Percentiles rank a stretch among this genome's conserved stretches.
Conservation (phyloP, 2,329 filamentous ascomycete genomes). For the Aspergillus terreus region DNA sequence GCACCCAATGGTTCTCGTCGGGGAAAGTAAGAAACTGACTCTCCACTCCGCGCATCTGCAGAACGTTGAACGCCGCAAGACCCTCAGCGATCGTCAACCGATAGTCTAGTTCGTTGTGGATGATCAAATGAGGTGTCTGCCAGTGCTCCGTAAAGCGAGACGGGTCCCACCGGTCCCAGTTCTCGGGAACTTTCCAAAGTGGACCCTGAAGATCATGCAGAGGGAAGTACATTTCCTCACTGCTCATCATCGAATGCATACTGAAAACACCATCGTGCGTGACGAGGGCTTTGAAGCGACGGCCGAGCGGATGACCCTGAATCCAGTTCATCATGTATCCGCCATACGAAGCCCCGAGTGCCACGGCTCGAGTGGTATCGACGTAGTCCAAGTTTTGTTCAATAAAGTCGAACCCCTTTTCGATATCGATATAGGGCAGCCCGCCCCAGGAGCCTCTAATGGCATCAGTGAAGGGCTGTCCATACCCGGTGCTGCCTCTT, state of each 20-base stretch:
- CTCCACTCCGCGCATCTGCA: constrained; percentile 71
- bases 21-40: constrained; percentile 79
- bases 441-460: constrained; percentile 54
- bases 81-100: constrained; percentile 82
- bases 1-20: constrained; percentile 76
- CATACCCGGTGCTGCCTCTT: constrained; percentile 57
- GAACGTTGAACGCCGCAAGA: constrained; percentile 76
- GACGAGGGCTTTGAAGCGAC: constrained; percentile 56
- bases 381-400: constrained; percentile 49
- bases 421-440: constrained; percentile 53
- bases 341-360: constrained; percentile 54
- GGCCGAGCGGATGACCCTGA: constrained; percentile 51
- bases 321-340: constrained; percentile 62
- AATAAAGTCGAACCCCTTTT: constrained; percentile 52
- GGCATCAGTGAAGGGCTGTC: constrained; percentile 51
- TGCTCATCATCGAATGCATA: constrained; percentile 42
- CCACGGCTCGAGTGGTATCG: constrained; percentile 51
- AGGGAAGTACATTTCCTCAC: constrained; percentile 55
- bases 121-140: constrained; percentile 82
- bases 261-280: constrained; percentile 51
- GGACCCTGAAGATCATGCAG: constrained; percentile 51
- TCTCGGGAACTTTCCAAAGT: constrained; percentile 48
- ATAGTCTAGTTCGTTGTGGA: constrained; percentile 90
- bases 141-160: constrained; percentile 60
- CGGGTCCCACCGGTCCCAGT: constrained; percentile 58